Evolutionary conservation across 768 basidiomycete species (phyloP).

Genomic region (Leccinellum rugosiceps): DNA sequence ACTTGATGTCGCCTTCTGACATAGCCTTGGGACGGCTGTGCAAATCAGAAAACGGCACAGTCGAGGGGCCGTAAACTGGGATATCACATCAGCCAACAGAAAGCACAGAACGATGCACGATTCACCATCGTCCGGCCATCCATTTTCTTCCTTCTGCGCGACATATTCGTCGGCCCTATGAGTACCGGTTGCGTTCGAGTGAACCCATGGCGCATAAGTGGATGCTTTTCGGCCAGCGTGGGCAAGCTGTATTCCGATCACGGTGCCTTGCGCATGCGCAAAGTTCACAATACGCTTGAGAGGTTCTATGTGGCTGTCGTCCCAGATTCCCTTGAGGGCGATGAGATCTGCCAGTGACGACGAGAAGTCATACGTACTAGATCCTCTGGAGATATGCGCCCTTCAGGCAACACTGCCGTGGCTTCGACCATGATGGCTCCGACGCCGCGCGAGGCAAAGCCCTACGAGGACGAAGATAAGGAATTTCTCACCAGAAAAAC

Average conservation of each 20-base stretch:
- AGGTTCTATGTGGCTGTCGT: conserved; percentile 69
- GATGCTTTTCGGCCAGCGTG: conserved; percentile 75
- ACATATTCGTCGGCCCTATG: conserved; percentile 30
- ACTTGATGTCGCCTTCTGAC: conserved; percentile 50
- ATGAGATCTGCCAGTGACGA: neutral
- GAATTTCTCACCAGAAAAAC: neutral
- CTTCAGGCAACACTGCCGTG: conserved; percentile 69
- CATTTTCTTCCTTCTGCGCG: conserved; percentile 50
- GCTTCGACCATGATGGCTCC: conserved; percentile 75
- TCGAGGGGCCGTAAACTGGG: conserved; percentile 61
- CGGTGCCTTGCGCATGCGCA: conserved; percentile 62
- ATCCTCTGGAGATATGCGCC: conserved; percentile 75
- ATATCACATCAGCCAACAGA: neutral
- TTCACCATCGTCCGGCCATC: conserved; percentile 68
- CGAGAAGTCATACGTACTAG: conserved; percentile 38
- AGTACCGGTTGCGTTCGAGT: conserved; percentile 33
- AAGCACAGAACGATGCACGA: neutral
- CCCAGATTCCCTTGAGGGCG: conserved; percentile 58
- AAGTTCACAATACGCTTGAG: conserved; percentile 73
- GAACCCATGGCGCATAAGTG: conserved; percentile 67
- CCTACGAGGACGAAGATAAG: conserved; percentile 30
- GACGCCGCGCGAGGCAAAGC: conserved; percentile 67
- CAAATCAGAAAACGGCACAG: conserved; percentile 48
- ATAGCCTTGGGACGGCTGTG: conserved; percentile 60
- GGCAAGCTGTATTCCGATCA: conserved; percentile 76